Conservation (phyloP, 345 rosid species). For the Moringa oleifera region DNA sequence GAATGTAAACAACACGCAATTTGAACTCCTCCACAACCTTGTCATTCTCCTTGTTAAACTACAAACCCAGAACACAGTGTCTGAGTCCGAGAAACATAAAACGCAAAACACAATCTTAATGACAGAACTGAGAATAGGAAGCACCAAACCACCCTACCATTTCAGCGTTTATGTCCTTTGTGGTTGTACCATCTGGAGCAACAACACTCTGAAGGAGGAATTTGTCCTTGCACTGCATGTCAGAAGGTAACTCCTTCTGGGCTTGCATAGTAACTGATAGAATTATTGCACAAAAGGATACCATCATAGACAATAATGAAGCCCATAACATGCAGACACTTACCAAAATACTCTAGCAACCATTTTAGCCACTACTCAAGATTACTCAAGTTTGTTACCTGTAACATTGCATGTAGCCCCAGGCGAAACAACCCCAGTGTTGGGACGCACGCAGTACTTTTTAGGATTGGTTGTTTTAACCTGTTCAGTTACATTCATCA, state of each 20-base stretch:
- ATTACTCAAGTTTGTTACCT: slow-evolving; percentile 27
- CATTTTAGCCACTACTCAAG: not conserved
- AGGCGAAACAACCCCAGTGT: slow-evolving; percentile 75
- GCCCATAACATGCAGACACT: too few species aligned
- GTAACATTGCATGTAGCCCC: slow-evolving; percentile 66
- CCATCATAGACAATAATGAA: not conserved
- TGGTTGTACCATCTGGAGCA: slow-evolving; percentile 49
- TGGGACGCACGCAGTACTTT: slow-evolving; percentile 83
- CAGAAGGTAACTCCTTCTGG: slow-evolving; percentile 71
- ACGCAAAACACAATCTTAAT: not conserved
- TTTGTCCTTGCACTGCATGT: slow-evolving; percentile 89
- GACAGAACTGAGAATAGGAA: not conserved
- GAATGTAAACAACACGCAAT: slow-evolving; percentile 65
- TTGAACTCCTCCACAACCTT: slow-evolving; percentile 65
- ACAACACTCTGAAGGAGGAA: slow-evolving; percentile 69
- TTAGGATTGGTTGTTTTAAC: slow-evolving; percentile 91
- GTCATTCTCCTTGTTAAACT: slow-evolving; percentile 70
- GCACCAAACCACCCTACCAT: slow-evolving; percentile 36
- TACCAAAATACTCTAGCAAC: not conserved
- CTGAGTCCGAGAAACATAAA: not conserved
- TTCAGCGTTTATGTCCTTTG: slow-evolving; percentile 61
- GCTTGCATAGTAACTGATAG: slow-evolving; percentile 90
- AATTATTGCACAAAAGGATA: not conserved
- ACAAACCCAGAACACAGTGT: slow-evolving; percentile 13
- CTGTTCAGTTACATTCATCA: slow-evolving; percentile 29